A percentile compares a stretch with the other conserved stretches of the same genome.
Conservation (phyloP, 23 red algal genomes). For the Chondrus crispus region DNA sequence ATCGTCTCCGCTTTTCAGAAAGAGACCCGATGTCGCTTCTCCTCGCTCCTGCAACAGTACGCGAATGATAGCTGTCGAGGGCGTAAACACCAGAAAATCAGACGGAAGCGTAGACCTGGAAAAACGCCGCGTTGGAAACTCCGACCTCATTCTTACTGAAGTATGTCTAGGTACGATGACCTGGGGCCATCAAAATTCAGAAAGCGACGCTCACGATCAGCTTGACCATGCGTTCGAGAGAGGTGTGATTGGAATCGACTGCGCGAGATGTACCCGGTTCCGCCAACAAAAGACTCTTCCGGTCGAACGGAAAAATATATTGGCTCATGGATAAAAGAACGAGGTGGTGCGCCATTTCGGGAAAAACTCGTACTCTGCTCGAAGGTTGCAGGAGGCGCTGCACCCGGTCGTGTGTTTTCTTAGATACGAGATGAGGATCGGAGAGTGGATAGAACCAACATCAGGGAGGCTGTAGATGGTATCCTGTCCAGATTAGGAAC, state of each 20-base stretch:
- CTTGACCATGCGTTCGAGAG: constrained; percentile 75
- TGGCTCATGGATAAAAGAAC: constrained; percentile 72
- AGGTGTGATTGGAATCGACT: constrained; percentile 85
- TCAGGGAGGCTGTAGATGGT: constrained; percentile 62
- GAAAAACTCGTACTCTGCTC: constrained; percentile 67
- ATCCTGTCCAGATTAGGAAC: constrained; percentile 67
- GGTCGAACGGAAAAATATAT: constrained; percentile 78
- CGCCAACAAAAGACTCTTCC: constrained; percentile 32
- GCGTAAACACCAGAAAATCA: no score
- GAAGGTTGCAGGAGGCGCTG: constrained; percentile 68
- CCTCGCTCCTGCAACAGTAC: no score
- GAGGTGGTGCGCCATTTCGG: constrained; percentile 53
- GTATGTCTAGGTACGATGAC: constrained; percentile 90
- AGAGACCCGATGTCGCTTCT: no score
- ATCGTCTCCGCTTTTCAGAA: no score
- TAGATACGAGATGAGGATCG: constrained; percentile 30
- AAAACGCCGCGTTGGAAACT: constrained; percentile 5
- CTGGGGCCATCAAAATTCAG: constrained; percentile 86
- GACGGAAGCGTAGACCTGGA: no score
- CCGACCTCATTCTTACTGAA: constrained; percentile 53
- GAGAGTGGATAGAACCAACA: constrained; percentile 2
- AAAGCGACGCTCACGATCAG: constrained; percentile 70
- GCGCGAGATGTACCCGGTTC: constrained; percentile 92
- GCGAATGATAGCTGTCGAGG: no score
- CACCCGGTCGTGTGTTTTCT: neutral